Evolutionary conservation across 1,284 basidiomycete species (phyloP), one percentile per base, ranked within the genome.

Genomic region (Vanrija humicola): DNA sequence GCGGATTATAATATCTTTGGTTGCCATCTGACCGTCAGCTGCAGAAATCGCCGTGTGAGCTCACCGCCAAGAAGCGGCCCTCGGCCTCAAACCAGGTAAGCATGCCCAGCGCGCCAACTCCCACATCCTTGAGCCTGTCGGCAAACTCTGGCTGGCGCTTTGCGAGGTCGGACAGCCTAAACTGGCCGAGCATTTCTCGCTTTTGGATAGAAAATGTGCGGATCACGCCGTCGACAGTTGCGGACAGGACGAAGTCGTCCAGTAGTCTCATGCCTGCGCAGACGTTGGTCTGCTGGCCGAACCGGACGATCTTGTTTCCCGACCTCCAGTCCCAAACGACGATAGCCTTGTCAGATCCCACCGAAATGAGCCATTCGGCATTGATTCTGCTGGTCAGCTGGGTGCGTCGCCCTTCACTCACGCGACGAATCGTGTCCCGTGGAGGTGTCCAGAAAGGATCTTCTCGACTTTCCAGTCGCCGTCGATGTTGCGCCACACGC

Each of bases 281-380:
- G 60, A 93, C 84, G 15, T 91, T 94, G 28, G 89, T 93, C 77
- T 94, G 91, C 72, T 95, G 91, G 1, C 91, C 91, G 66, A 93
- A 94, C 8, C 89, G 81, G 21, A 92, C 88, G 46, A 94, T 84
- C 78, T 94, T 93, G 29, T 84, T 86, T 2, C 91, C 91, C 2
- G 70, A 73, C 23, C 69, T 48, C 76, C 75, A 78, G 55, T 78
- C 77, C 90, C 91, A 94, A 61, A 89, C 90, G 7, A 94, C 89
- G n/a, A 94, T 81, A 0, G 90, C 91, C 68, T 88, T 87, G 66
- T 88, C 87, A 1, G 89, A 89, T 19, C 91, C 91, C 0, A 90
- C 91, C 1, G 88, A 90, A 38, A 95, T 89, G 16, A 94, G 82
- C 67, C 90, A 89, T 67, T 84, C 85, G 2, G 86, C 84, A 6